Evolutionary conservation across 805 yeast species (phyloP).

Genomic region (Hanseniaspora vineae): DNA sequence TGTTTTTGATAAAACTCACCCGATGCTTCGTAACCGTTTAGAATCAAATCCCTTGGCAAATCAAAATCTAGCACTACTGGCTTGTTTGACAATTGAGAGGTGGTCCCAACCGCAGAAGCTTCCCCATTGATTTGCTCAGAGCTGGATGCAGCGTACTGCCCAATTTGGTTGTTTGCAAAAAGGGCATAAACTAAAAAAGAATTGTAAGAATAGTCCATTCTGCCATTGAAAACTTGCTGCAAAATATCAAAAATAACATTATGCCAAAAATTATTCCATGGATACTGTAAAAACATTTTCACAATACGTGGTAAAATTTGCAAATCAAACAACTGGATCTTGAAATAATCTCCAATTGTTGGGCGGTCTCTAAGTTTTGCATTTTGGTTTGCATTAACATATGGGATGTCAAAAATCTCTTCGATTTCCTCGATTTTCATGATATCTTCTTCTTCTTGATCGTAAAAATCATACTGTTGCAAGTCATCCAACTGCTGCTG

Average conservation of each 20-base stretch:
- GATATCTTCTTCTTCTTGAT: conserved; percentile 12
- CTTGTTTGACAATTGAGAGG: no score
- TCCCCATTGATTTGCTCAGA: not conserved
- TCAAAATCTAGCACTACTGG: conserved; percentile 39
- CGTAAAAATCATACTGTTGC: conserved; percentile 22
- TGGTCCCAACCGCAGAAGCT: not conserved
- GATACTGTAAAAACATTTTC: conserved; percentile 65
- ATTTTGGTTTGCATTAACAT: conserved; percentile 28
- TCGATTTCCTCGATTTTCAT: conserved; percentile 17
- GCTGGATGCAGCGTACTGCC: not conserved
- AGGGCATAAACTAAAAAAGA: conserved; percentile 43
- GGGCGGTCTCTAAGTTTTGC: conserved; percentile 38
- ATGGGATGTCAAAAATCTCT: conserved; percentile 22
- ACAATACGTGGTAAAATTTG: conserved; percentile 56
- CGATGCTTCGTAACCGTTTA: conserved; percentile 49
- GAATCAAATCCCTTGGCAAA: conserved; percentile 41
- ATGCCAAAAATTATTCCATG: conserved; percentile 96
- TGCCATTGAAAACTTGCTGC: conserved; percentile 87
- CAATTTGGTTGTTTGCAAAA: conserved; percentile 10
- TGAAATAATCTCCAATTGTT: conserved; percentile 78
- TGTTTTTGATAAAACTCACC: conserved; percentile 45
- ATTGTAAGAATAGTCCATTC: conserved; percentile 74
- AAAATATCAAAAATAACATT: conserved; percentile 94
- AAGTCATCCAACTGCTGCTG: not conserved
- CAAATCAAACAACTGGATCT: conserved; percentile 69